These are phyloP conservation scores for Paramyrothecium roridum DNA, from an alignment of 2,329 filamentous ascomycete genomes.

Conservation along the genomic window DNA sequence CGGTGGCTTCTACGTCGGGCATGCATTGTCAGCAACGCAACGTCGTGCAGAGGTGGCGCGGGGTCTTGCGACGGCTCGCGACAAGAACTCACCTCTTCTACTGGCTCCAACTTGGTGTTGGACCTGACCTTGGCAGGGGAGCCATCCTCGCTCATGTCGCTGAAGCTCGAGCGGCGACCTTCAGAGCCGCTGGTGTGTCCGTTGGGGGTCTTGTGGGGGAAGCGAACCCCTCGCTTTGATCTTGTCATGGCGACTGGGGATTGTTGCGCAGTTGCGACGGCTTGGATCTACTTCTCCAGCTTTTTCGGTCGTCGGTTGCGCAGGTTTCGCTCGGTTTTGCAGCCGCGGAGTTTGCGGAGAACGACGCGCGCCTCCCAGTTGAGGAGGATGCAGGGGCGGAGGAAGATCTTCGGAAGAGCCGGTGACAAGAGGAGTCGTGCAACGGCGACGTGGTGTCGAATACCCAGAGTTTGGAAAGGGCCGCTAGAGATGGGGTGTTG, in stretches of 20 bases:
- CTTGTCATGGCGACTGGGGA: slow-evolving; percentile 25
- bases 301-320: not conserved
- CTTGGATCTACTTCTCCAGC: not conserved
- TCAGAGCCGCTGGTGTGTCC: slow-evolving; percentile 30
- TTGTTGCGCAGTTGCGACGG: not conserved
- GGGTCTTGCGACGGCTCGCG: not conserved
- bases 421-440: not conserved
- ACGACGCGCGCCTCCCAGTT: too few relatives aligned
- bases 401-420: not conserved
- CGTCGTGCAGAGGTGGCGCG: slow-evolving; percentile 1
- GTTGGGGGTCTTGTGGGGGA: slow-evolving; percentile 49
- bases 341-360: not conserved
- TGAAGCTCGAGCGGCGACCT: slow-evolving; percentile 64
- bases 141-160: slow-evolving; percentile 61
- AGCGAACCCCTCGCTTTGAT: slow-evolving; percentile 50
- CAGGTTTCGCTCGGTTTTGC: not conserved
- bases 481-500: not conserved
- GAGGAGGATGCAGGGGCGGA: not conserved
- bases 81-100: slow-evolving; percentile 28
- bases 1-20: slow-evolving; percentile 35
- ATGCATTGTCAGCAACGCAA: slow-evolving; percentile 12
- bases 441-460: not conserved
- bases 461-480: not conserved
- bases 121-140: slow-evolving; percentile 26
- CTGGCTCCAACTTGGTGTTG: slow-evolving; percentile 26